Percentiles rank a stretch among this genome's conserved stretches.
Conservation (phyloP, 2,329 filamentous ascomycete species). For the Stagonosporopsis cucurbitacearum region DNA sequence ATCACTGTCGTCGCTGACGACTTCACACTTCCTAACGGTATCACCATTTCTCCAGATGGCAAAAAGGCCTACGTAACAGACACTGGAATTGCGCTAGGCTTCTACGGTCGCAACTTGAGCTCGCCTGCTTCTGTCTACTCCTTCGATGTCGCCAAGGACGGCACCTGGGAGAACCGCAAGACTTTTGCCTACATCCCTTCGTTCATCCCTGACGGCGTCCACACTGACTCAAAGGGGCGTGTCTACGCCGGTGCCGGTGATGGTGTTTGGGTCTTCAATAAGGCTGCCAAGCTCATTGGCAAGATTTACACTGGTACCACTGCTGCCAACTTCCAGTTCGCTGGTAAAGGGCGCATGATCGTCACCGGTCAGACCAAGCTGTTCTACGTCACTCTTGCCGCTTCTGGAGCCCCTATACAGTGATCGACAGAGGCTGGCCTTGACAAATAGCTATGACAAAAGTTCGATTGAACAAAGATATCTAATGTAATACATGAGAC, state of each 20-base stretch:
- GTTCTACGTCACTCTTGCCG: conserved; percentile 31
- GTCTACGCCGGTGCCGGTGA: conserved; percentile 60
- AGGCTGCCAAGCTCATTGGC: conserved; percentile 55
- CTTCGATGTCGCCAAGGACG: conserved; percentile 28
- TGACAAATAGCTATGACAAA: background rate
- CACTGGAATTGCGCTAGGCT: conserved; percentile 37
- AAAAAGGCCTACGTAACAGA: conserved; percentile 54
- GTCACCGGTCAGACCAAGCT: conserved; percentile 35
- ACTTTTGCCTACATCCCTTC: conserved; percentile 29
- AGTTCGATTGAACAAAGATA: background rate
- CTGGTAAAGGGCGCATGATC: conserved; percentile 33
- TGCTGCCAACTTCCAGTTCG: conserved; percentile 34
- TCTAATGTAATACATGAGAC: background rate
- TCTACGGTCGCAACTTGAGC: conserved; percentile 29
- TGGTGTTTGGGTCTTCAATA: conserved; percentile 59
- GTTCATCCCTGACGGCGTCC: conserved; percentile 31
- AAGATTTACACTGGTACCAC: conserved; percentile 33
- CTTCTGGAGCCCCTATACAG: conserved; percentile 22
- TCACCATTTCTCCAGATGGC: conserved; percentile 51
- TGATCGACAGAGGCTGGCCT: background rate
- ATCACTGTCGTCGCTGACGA: conserved; percentile 49
- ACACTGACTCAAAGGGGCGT: conserved; percentile 55
- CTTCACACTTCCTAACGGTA: conserved; percentile 50
- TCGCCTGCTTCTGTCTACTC: conserved; percentile 33
- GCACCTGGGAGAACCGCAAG: conserved; percentile 32